Evolutionary conservation across 2,329 filamentous ascomycete genomes (phyloP), one percentile per base, ranked within the genome.

Genomic region (Chaetomiaceae sp.): DNA sequence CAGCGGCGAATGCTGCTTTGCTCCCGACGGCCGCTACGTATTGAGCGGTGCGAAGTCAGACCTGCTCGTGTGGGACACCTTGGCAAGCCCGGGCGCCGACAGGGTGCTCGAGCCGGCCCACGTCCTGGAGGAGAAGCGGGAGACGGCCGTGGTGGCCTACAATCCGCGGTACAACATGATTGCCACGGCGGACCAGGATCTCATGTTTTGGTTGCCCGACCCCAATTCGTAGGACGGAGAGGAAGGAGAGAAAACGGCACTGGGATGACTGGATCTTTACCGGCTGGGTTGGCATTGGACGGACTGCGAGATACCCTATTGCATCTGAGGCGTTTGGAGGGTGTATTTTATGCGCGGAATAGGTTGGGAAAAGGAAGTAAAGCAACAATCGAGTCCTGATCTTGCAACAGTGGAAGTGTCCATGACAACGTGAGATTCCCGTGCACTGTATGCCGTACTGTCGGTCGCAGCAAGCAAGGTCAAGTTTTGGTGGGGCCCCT

Each of bases 161-260:
- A 97, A 96, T 65, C 93, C 91, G 21, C 79, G 91, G 44, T 93
- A 86, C 68, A 96, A 97, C 68, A 84, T 96, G 73, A 79, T 97
- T 59, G 91, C 89, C 8, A 93, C 86, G 39, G 93, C 89, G 3
- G 91, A 97, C 61, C 86, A 86, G 63, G 90, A 96, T 48, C 73
- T 89, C 54, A 70, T 88, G 17, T 88, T 91, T 60, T 91, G 87
- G 86, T 68, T 88, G 31, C 87, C 87, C 1, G 86, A 89, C 65
- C 79, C 82, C 38, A 74, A 79, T 60, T 69, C 71, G 7, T 81
- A 68, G 42, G 19, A 21, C 9, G 33, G 27, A 23, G 35, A 33
- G 40, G 17, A n/a, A 12, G 12, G 30, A 5, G 16, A 19, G 6
- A 12, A 5, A 8, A 2, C 13, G 17, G 20, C 34, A n/a, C 23